Percentiles rank a stretch among this genome's conserved stretches.
Conservation (phyloP, 129 eudicot species). For the Mikania micrantha region DNA sequence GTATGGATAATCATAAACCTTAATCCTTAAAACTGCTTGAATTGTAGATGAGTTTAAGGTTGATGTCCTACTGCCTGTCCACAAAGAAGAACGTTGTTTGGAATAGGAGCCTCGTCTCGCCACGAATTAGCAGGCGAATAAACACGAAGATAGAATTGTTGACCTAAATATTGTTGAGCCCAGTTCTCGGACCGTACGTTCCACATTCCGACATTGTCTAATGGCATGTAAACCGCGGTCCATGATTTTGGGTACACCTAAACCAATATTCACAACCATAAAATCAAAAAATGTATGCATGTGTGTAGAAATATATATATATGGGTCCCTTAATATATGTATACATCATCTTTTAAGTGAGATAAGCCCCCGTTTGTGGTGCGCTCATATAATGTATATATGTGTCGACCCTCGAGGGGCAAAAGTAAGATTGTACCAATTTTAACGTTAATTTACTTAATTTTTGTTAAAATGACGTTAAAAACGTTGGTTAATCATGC, state of each 20-base stretch:
- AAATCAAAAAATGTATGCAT: not conserved
- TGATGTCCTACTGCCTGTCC: slow-evolving; percentile 55
- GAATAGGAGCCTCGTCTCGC: slow-evolving; percentile 77
- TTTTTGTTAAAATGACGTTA: no score
- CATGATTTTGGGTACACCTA: slow-evolving; percentile 79
- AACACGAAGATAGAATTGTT: slow-evolving; percentile 72
- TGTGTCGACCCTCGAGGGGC: no score
- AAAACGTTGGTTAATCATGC: no score
- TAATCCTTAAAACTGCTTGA: not conserved
- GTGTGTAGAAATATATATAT: no score
- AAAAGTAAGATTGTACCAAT: no score
- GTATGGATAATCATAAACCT: not conserved
- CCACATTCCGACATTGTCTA: slow-evolving; percentile 90
- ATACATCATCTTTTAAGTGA: no score
- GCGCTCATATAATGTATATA: no score
- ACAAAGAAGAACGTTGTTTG: slow-evolving; percentile 69
- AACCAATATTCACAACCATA: not conserved
- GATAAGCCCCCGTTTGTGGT: no score
- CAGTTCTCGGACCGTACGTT: slow-evolving; percentile 64
- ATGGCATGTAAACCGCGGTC: slow-evolving; percentile 77
- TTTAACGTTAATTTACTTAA: no score
- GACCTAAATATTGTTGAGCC: slow-evolving; percentile 72
- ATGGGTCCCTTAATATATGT: no score
- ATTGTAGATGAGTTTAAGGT: slow-evolving; percentile 3
- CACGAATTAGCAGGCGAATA: slow-evolving; percentile 53